Base-by-base conservation (phyloP, 805 yeast genomes). In the Candida xyloterini region DNA sequence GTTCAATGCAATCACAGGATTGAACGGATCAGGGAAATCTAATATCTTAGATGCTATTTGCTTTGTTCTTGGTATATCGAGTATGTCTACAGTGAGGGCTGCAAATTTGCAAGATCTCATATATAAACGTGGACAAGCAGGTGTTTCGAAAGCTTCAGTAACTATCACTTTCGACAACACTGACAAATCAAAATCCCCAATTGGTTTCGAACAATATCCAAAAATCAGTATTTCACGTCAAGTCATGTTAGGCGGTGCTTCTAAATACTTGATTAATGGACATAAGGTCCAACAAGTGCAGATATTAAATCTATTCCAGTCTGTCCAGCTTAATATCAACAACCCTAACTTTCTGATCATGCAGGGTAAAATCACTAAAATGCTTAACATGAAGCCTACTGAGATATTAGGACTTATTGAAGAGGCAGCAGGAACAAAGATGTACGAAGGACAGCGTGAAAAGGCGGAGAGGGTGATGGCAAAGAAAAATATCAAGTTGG, bases 341-440 rank as follows among this genome's bases (percentile, higher is more conserved):
- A 93, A 91, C 58, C 99, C 99, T 23, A 93, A 93, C 60, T 93
- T 93, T 64, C 73, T 93, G 52, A 93, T 93, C 56, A 93, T 95
- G 99, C 99, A 93, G 65, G 99, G 99, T 44, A 87, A 89, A 59
- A 93, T 95, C 65, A 95, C 99, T 24, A 91, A 93, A 61, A 97
- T 93, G 48, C 73, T 93, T 55, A 93, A 93, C 61, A 93, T 93
- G 98, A 88, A 86, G 53, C 95, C 99, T 1, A 68, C 78, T 1
- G 98, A 93, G 61, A 85, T 91, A 29, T 65, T 93, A 47, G 81
- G 96, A 4, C 71, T 93, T 51, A 88, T 93, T 39, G 99, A 93
- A 63, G 99, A 93, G 65, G 99, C 99, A 0, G 96, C 99, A 0
- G 99, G 99, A 5, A 93, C 99, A 0, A 79, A 91, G 48, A 86